These are phyloP conservation scores for Cytospora paraplurivora DNA, from an alignment of 2,329 filamentous ascomycete genomes.

Conservation along the genomic window DNA sequence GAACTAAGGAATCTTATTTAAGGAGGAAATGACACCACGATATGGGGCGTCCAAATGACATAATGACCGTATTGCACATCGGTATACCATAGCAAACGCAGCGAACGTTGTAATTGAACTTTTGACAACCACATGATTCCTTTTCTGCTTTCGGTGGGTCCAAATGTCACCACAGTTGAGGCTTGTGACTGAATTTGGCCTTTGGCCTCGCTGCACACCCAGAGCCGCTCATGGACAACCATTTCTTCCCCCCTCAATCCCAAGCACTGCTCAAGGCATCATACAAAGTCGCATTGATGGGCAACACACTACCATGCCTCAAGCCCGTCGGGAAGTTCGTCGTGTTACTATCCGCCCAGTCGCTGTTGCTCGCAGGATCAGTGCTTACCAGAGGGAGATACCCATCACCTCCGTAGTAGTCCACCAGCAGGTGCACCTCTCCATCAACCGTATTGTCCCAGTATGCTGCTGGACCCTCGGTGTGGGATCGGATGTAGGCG, in stretches of 20 bases:
- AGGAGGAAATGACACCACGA: too few species aligned
- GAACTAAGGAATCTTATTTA: constrained; percentile 19
- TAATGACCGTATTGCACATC: too few species aligned
- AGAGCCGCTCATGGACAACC: background rate
- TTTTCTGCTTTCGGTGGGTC: too few species aligned
- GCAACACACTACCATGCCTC: constrained; percentile 55
- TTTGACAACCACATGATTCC: too few species aligned
- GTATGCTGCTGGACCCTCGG: constrained; percentile 50
- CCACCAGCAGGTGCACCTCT: constrained; percentile 51
- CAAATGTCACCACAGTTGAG: too few species aligned
- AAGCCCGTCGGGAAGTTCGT: constrained; percentile 48
- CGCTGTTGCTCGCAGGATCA: constrained; percentile 44
- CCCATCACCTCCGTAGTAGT: constrained; percentile 50
- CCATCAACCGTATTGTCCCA: constrained; percentile 44
- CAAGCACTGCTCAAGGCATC: constrained; percentile 41
- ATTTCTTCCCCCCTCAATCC: background rate
- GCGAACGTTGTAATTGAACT: too few species aligned
- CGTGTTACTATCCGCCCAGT: constrained; percentile 48
- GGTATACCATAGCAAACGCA: too few species aligned
- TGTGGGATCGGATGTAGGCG: constrained; percentile 45
- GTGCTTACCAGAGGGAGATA: constrained; percentile 53
- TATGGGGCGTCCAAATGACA: too few species aligned
- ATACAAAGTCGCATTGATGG: constrained; percentile 47
- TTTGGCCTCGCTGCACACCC: too few species aligned
- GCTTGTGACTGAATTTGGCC: too few species aligned